These are phyloP conservation scores for Sugiyamaella xylanicola DNA, from an alignment of 1,139 yeast genomes.

Conservation along the genomic window DNA sequence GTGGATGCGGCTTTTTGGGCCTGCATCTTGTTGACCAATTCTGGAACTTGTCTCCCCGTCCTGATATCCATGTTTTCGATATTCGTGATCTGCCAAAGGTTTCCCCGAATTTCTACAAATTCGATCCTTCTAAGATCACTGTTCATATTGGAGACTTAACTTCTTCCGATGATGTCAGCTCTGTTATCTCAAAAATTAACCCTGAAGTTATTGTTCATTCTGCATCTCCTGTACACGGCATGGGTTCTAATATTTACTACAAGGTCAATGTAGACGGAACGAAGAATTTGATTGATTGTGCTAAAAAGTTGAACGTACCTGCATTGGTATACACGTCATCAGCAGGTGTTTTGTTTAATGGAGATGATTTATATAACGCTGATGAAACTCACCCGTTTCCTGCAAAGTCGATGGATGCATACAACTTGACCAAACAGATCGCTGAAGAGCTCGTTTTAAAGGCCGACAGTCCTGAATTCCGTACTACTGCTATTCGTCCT, in stretches of 20 bases:
- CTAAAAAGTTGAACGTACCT: slow-evolving; percentile 52
- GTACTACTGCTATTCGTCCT: slow-evolving; percentile 89
- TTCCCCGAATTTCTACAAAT: slow-evolving; percentile 72
- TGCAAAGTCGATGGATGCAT: slow-evolving; percentile 89
- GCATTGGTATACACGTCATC: slow-evolving; percentile 94
- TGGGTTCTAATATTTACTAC: slow-evolving; percentile 74
- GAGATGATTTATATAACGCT: slow-evolving; percentile 85
- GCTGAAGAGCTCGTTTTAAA: slow-evolving; percentile 83
- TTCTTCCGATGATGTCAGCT: slow-evolving; percentile 62
- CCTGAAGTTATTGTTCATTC: slow-evolving; percentile 90
- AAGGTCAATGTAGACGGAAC: slow-evolving; percentile 95
- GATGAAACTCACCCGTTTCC: slow-evolving; percentile 96
- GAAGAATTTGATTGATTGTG: slow-evolving; percentile 65
- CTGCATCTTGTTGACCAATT: slow-evolving; percentile 88
- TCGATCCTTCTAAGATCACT: slow-evolving; percentile 56
- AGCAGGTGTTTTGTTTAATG: slow-evolving; percentile 96
- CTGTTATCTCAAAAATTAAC: slow-evolving; percentile 59
- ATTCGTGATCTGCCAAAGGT: slow-evolving; percentile 78
- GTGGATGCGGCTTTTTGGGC: slow-evolving; percentile 96
- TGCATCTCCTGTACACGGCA: slow-evolving; percentile 94
- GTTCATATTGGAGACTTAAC: slow-evolving; percentile 87
- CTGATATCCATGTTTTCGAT: slow-evolving; percentile 83
- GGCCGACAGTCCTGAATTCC: slow-evolving; percentile 51
- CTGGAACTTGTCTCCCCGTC: slow-evolving; percentile 63
- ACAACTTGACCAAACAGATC: slow-evolving; percentile 89